phyloP scores from a whole-genome alignment of 169 alveolate genomes.

The Toxoplasma gondii region DNA sequence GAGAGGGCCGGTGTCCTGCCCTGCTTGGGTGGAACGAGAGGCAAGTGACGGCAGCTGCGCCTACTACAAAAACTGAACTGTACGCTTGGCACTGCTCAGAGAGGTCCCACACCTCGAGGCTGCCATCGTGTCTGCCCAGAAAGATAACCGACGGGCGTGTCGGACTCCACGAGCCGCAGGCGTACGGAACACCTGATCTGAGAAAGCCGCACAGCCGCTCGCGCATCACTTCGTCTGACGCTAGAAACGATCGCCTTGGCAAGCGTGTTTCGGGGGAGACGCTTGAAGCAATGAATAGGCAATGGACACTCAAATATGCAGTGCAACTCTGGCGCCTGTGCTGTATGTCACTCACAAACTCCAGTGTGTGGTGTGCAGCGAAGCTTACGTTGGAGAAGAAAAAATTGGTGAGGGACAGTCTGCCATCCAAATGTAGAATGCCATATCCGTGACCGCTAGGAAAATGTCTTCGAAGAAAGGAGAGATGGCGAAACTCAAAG shows the following conservation, averaged over 20 bases:
- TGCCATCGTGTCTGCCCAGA: slow-evolving; percentile 56
- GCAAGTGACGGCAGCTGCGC: slow-evolving; percentile 5
- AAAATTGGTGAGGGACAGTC: slow-evolving; percentile 52
- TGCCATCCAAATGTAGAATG: slow-evolving; percentile 56
- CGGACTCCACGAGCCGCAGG: slow-evolving; percentile 66
- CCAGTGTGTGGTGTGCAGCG: not conserved
- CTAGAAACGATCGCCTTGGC: not conserved
- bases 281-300: not conserved
- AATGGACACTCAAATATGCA: too few species aligned
- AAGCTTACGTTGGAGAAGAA: slow-evolving; percentile 64
- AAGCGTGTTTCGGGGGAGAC: not conserved
- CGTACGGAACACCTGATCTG: slow-evolving; percentile 53
- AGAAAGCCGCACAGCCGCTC: not conserved
- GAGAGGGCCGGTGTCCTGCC: not conserved
- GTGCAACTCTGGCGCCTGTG: not conserved
- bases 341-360: too few species aligned
- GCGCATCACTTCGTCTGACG: not conserved
- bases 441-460: slow-evolving; percentile 49
- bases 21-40: not conserved
- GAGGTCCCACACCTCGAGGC: slow-evolving; percentile 65
- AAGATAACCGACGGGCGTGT: slow-evolving; percentile 65
- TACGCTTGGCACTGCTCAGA: slow-evolving; percentile 46
- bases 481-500: slow-evolving; percentile 42
- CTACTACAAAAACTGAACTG: not conserved
- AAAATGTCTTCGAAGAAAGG: slow-evolving; percentile 51